Evolutionary conservation across 1,284 basidiomycete genomes (phyloP), one percentile per base, ranked within the genome.

Genomic region (Vanrija sp.): DNA sequence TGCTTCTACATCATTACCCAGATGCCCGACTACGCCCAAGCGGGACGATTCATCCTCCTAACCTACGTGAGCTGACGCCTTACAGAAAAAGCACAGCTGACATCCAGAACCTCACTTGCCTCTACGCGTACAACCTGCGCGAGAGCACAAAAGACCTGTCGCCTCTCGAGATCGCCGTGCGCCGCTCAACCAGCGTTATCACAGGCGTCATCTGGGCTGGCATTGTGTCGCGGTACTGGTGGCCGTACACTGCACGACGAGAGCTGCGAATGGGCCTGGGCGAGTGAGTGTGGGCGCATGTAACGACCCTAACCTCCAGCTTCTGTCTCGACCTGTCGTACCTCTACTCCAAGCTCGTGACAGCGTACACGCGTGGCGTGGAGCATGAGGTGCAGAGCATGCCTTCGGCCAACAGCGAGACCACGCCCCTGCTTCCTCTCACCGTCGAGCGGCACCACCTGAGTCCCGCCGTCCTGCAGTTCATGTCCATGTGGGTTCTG

Each of bases 1-100:
- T 97, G 94, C 75, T 98, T 96, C 78, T 93, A 90, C 74, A 86
- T 87, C 68, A 92, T 94, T 64, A 83, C 85, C 0, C 85, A 85
- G 63, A 76, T 68, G 62, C 91, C 91, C 0, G 79, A 85, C 58
- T 90, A 89, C 63, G 84, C 87, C 10, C 85, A 88, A 42, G 85
- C 88, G 1, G 87, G 88, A 3, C 83, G 93, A 25, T 94, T 96
- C 75, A 86, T 91, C n/a, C 80, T 96, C 26, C 77, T 94, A 48
- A 89, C 75, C 4, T 77, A 76, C 54, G 76, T 77, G 47, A 61
- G 74, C 54, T 1, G 14, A 23, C 21, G 21, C 1, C 6, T 14
- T 29, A 7, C 38, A n/a, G 12, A 3, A 10, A 44, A 6, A n/a
- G 5, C 10, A 15, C 18, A 16, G 52, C 60, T 67, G 58, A 67